A percentile compares a stretch with the other conserved stretches of the same genome.
Evolutionary conservation across 352 stramenopile species (phyloP).

Genomic region (Thraustotheca clavata): DNA sequence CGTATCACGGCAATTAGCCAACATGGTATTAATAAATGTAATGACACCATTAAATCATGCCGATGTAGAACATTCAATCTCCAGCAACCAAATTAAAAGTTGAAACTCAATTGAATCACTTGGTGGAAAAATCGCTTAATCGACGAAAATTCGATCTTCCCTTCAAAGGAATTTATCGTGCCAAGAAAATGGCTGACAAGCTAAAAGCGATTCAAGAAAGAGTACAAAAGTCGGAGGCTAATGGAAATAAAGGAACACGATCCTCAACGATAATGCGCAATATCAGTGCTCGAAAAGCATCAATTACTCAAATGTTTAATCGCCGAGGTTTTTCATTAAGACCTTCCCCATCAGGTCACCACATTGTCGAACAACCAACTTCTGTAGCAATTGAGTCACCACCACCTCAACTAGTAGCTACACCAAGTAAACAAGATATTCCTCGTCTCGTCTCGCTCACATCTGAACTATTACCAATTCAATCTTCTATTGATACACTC

Average conservation of each 20-base stretch:
- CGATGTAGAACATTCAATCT: slow-evolving; percentile 51
- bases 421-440: background rate
- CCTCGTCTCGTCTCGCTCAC: background rate
- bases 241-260: background rate
- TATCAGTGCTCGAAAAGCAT: background rate
- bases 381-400: background rate
- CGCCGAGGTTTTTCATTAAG: background rate
- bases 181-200: slow-evolving; percentile 72
- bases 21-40: background rate
- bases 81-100: slow-evolving; percentile 61
- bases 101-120: slow-evolving; percentile 62
- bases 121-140: slow-evolving; percentile 75
- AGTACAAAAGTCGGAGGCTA: slow-evolving; percentile 20
- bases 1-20: slow-evolving; percentile 25
- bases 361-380: background rate
- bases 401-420: background rate
- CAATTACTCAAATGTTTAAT: background rate
- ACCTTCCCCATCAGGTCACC: background rate
- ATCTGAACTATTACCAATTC: background rate
- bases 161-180: slow-evolving; percentile 61
- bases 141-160: slow-evolving; percentile 60
- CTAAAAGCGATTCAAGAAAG: slow-evolving; percentile 75
- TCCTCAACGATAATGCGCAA: background rate
- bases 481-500: too few relatives aligned
- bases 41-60: background rate